These are phyloP conservation scores for Sedum album DNA, from an alignment of 164 flowering plant genomes.

Conservation along the genomic window DNA sequence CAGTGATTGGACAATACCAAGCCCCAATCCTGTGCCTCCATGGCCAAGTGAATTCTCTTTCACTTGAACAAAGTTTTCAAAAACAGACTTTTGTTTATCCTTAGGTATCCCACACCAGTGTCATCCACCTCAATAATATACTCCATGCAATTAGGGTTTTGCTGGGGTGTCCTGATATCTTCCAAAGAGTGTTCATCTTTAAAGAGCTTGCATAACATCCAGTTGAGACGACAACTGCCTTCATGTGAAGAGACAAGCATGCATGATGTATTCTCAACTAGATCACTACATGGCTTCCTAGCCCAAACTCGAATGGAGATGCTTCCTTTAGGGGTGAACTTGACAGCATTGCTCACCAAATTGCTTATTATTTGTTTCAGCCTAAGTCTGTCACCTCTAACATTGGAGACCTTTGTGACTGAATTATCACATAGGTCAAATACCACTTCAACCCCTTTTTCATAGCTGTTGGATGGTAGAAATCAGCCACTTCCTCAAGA, in stretches of 20 bases:
- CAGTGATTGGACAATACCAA: slow-evolving; percentile 81
- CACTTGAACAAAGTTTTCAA: slow-evolving; percentile 85
- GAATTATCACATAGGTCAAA: slow-evolving; percentile 66
- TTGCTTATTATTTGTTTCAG: slow-evolving; percentile 62
- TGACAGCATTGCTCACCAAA: slow-evolving; percentile 79
- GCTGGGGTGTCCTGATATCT: slow-evolving; percentile 6
- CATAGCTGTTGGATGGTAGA: slow-evolving; percentile 43
- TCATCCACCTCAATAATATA: slow-evolving; percentile 72
- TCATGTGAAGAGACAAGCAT: slow-evolving; percentile 11
- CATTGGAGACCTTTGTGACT: slow-evolving; percentile 26
- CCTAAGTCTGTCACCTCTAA: slow-evolving; percentile 63
- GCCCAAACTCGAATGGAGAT: slow-evolving; percentile 56
- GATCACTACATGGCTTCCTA: slow-evolving; percentile 26
- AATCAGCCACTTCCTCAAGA: slow-evolving; percentile 64
- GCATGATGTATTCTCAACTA: slow-evolving; percentile 14
- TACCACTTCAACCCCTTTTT: slow-evolving; percentile 65
- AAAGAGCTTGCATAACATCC: slow-evolving; percentile 10
- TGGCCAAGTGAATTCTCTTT: slow-evolving; percentile 44
- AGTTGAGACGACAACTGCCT: slow-evolving; percentile 3
- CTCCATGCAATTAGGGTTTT: slow-evolving; percentile 33
- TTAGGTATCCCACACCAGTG: slow-evolving; percentile 84
- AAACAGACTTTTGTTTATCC: slow-evolving; percentile 56
- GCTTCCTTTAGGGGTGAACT: slow-evolving; percentile 71
- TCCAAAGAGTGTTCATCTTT: slow-evolving; percentile 15
- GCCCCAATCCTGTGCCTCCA: slow-evolving; percentile 85